Evolutionary conservation across 2,329 filamentous ascomycete species (phyloP).

Genomic region (Cytospora mali): DNA sequence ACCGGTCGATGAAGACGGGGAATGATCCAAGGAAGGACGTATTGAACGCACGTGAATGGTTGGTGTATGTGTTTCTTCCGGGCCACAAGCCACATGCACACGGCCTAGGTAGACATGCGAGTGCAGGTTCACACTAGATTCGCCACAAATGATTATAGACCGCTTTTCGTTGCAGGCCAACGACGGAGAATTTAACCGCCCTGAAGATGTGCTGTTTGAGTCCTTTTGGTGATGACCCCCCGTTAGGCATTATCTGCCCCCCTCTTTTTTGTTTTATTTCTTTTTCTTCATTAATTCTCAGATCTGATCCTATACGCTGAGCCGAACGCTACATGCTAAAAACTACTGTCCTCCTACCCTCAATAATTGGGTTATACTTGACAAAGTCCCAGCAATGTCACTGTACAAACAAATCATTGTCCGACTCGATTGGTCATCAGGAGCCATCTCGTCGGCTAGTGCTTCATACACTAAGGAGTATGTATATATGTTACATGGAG

Average conservation of each 20-base stretch:
- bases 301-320: neutral
- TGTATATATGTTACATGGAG: no score
- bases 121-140: neutral
- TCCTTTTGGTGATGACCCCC: neutral
- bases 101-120: neutral
- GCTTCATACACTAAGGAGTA: no score
- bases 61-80: no score
- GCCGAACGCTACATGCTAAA: neutral
- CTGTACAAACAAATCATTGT: neutral
- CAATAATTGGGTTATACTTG: neutral
- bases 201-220: neutral
- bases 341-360: neutral
- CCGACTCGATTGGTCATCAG: no score
- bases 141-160: neutral
- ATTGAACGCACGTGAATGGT: no score
- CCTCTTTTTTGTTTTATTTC: neutral
- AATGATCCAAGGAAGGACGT: no score
- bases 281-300: neutral
- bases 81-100: neutral
- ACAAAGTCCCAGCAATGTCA: no score
- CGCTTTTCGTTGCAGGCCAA: neutral
- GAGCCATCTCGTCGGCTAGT: no score
- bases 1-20: slow-evolving; percentile 33
- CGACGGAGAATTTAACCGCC: neutral
- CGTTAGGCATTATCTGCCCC: neutral